Evolutionary conservation across 1,284 basidiomycete genomes (phyloP).

Genomic region (Meira miltonrushii): DNA sequence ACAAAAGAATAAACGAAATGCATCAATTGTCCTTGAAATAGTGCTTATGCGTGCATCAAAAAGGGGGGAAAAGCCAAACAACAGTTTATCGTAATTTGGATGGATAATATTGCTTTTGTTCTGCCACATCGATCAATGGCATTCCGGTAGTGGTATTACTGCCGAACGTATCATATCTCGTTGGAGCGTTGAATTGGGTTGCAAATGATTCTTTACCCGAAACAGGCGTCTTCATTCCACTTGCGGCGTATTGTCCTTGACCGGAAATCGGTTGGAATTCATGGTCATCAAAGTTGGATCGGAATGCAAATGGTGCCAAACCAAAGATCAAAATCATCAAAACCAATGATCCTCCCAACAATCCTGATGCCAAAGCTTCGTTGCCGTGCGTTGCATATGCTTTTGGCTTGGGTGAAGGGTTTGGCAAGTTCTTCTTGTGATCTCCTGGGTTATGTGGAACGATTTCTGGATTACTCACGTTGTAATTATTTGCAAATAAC

Average conservation of each 20-base stretch:
- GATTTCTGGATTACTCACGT: slow-evolving; percentile 24
- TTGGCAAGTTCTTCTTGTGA: slow-evolving; percentile 15
- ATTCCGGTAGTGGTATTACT: too few relatives aligned
- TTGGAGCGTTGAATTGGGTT: too few relatives aligned
- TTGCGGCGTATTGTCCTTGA: not conserved
- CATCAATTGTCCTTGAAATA: too few relatives aligned
- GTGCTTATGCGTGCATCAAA: too few relatives aligned
- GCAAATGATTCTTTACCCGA: too few relatives aligned
- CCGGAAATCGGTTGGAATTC: not conserved
- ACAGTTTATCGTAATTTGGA: too few relatives aligned
- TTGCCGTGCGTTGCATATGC: slow-evolving; percentile 30
- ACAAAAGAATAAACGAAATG: too few relatives aligned
- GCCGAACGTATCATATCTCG: too few relatives aligned
- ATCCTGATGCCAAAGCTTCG: slow-evolving; percentile 21
- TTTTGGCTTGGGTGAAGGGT: slow-evolving; percentile 13
- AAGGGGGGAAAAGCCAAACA: too few relatives aligned
- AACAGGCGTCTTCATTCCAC: not conserved
- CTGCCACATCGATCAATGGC: too few relatives aligned
- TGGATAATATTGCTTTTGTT: too few relatives aligned
- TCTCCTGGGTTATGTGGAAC: slow-evolving; percentile 31
- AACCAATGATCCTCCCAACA: slow-evolving; percentile 25
- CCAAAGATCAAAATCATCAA: slow-evolving; percentile 23
- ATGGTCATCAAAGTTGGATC: slow-evolving; percentile 10
- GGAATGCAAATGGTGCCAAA: slow-evolving; percentile 20
- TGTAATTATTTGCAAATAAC: slow-evolving; percentile 33